Evolutionary conservation across 2,329 filamentous ascomycete species (phyloP).

Genomic region (Ampelomyces quisqualis): DNA sequence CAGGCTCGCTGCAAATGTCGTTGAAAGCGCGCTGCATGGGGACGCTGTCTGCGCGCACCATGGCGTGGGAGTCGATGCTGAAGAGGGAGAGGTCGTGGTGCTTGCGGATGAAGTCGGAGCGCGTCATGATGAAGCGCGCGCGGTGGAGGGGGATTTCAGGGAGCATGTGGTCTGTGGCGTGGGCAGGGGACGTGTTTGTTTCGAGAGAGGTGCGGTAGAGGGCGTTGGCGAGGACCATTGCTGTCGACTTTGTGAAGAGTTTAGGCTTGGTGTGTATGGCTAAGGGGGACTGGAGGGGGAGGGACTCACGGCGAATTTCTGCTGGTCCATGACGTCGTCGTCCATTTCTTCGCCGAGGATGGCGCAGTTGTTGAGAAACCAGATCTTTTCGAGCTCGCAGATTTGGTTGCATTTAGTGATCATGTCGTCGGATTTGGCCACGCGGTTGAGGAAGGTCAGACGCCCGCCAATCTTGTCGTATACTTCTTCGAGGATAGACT

Average conservation of each 20-base stretch:
- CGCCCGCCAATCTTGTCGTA: slow-evolving; percentile 87
- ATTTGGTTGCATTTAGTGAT: slow-evolving; percentile 72
- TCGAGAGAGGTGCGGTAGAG: slow-evolving; percentile 80
- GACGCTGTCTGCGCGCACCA: slow-evolving; percentile 88
- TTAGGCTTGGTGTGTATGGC: slow-evolving; percentile 3
- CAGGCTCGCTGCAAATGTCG: slow-evolving; percentile 72
- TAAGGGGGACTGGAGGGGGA: neutral
- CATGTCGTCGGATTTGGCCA: slow-evolving; percentile 86
- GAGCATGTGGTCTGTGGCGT: slow-evolving; percentile 68
- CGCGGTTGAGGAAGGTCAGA: slow-evolving; percentile 81
- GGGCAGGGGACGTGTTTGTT: slow-evolving; percentile 63
- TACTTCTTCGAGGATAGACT: slow-evolving; percentile 67
- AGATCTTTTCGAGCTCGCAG: slow-evolving; percentile 69
- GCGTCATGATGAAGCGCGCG: slow-evolving; percentile 78
- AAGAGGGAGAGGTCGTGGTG: slow-evolving; percentile 96
- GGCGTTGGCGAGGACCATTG: slow-evolving; percentile 89
- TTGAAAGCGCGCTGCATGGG: slow-evolving; percentile 94
- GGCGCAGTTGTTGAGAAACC: slow-evolving; percentile 76
- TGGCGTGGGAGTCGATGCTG: slow-evolving; percentile 82
- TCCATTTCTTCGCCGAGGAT: slow-evolving; percentile 78
- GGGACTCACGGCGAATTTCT: slow-evolving; percentile 81
- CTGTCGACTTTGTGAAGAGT: slow-evolving; percentile 63
- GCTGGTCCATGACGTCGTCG: slow-evolving; percentile 97
- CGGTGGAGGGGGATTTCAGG: slow-evolving; percentile 62
- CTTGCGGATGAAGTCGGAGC: slow-evolving; percentile 87